phyloP scores from a whole-genome alignment of 345 rosid genomes.

The Sapria himalayana region DNA sequence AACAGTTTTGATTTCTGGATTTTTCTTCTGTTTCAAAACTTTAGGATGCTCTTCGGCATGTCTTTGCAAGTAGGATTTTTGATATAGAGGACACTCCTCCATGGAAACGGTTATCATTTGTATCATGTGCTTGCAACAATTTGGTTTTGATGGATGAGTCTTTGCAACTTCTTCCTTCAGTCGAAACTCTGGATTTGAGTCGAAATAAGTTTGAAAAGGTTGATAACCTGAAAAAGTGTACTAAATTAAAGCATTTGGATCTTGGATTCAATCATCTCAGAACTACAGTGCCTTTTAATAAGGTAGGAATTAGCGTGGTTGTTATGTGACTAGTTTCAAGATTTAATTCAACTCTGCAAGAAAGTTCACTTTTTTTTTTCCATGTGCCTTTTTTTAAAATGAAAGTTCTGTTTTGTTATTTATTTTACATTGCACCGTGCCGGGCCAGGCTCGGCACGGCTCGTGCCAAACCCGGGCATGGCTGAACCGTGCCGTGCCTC shows the following conservation, averaged over 20 bases:
- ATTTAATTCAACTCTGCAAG: too few species aligned
- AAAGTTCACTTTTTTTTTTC: too few species aligned
- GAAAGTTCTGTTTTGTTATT: too few species aligned
- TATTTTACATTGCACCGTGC: too few species aligned
- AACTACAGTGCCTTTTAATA: conserved; percentile 40
- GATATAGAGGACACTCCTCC: conserved; percentile 71
- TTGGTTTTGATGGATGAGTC: conserved; percentile 93
- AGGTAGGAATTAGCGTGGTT: conserved; percentile 24
- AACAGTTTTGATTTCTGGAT: conserved; percentile 3
- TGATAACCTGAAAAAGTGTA: conserved; percentile 67
- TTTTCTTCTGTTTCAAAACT: not conserved
- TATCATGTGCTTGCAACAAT: conserved; percentile 71
- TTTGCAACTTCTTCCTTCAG: conserved; percentile 85
- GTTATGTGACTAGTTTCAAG: too few species aligned
- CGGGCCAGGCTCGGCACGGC: too few species aligned
- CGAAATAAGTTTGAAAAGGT: conserved; percentile 81
- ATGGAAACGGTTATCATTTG: conserved; percentile 74
- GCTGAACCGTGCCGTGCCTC: too few species aligned
- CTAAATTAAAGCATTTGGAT: conserved; percentile 74
- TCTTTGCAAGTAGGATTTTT: conserved; percentile 80
- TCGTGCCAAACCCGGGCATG: too few species aligned
- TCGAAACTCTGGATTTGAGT: conserved; percentile 92
- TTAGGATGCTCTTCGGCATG: conserved; percentile 86
- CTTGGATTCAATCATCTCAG: conserved; percentile 84
- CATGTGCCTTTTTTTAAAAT: too few species aligned